Evolutionary conservation across 2,329 filamentous ascomycete species (phyloP), one percentile per base, ranked within the genome.

Genomic region (Talaromyces atroroseus): DNA sequence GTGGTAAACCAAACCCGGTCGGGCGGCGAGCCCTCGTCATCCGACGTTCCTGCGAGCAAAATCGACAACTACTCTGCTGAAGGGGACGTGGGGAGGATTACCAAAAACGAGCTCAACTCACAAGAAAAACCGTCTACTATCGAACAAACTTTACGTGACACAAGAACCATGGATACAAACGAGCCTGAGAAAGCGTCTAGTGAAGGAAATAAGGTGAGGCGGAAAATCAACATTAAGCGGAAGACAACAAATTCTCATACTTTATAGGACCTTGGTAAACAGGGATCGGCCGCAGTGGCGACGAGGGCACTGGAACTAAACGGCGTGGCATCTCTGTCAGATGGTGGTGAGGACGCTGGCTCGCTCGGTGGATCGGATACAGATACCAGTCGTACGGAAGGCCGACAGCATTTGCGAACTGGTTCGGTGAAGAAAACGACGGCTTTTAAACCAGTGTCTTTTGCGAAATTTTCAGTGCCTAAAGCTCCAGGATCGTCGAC

Each of bases 1-100:
- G 83, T 85, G 83, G 83, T 86, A 84, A 83, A 83, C 78, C 79
- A 84, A 80, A 78, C 81, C 78, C 78, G 80, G 83, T 86, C 83
- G 82, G 78, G 82, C 76, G 81, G 81, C 79, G 81, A 78, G 71
- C 71, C 74, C 71, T 78, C 79, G 78, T 80, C 81, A 77, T 82
- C 82, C 81, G 83, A 83, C 82, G 82, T 78, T 76, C 78, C 79
- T 84, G 82, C 81, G 79, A 80, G 76, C 78, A 80, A 76, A 75
- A 77, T 78, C 74, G 77, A 76, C 73, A 74, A 76, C 64, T 65
- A 65, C 67, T 68, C 77, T 78, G 79, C 79, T 78, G 76, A 74
- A 75, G 74, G 72, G 70, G 74, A 75, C 69, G 71, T 65, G 67
- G 71, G 67, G 72, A 69, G 70, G 66, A 70, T 66, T 62, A 70